Conservation (phyloP, 441 rosid species). For the Gossypium lobatum region DNA sequence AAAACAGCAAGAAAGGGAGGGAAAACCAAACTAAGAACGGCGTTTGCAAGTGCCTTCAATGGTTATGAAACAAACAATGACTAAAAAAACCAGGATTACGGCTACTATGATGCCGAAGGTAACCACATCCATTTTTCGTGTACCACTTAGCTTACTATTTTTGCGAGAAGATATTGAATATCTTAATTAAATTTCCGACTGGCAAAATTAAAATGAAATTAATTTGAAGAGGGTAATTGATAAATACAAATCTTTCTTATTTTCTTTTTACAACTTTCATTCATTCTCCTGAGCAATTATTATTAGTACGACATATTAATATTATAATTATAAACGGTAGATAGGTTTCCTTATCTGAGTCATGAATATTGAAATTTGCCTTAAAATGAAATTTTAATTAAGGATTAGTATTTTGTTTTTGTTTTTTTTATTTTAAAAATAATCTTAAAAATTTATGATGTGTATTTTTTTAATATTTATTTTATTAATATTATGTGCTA, state of each 20-base stretch:
- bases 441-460: too few species aligned
- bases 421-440: too few species aligned
- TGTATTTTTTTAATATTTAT: too few species aligned
- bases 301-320: background rate
- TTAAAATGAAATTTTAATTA: too few species aligned
- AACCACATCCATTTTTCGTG: constrained; percentile 43
- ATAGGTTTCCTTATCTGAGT: too few species aligned
- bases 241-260: background rate
- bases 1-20: background rate
- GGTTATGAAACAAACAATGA: constrained; percentile 61
- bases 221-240: background rate
- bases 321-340: too few species aligned
- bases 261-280: background rate
- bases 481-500: too few species aligned
- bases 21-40: constrained; percentile 25
- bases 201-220: background rate
- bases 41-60: constrained; percentile 69
- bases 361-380: too few species aligned
- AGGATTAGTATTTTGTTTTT: too few species aligned
- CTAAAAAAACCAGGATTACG: constrained; percentile 58
- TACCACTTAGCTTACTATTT: background rate
- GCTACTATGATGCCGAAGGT: constrained; percentile 75
- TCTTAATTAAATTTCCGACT: background rate
- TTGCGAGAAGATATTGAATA: background rate
- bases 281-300: background rate